These are phyloP conservation scores for Lizonia empirigonia DNA, from an alignment of 2,329 filamentous ascomycete genomes.

Conservation along the genomic window DNA sequence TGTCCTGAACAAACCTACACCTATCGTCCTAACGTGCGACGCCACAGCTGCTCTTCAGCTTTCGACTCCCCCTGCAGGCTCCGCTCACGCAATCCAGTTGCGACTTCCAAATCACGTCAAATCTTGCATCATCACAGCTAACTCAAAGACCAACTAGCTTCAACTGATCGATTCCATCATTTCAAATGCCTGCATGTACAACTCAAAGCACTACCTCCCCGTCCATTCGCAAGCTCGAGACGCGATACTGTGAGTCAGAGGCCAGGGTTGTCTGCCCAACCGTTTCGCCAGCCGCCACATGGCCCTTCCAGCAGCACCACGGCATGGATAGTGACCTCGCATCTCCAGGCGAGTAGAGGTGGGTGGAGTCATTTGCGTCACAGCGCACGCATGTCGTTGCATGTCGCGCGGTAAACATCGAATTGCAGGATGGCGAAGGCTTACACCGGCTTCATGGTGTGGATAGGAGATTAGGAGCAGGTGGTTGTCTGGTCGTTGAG, in stretches of 20 bases:
- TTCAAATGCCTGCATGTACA: background rate
- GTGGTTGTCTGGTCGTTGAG: background rate
- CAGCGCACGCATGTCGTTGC: slow-evolving; percentile 22
- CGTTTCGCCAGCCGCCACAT: slow-evolving; percentile 19
- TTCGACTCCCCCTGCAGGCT: background rate
- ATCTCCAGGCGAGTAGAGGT: slow-evolving; percentile 4
- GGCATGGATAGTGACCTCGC: slow-evolving; percentile 30
- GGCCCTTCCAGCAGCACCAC: slow-evolving; percentile 20
- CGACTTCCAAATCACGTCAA: background rate
- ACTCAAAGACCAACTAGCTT: background rate
- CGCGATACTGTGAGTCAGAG: slow-evolving; percentile 27
- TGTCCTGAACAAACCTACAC: background rate
- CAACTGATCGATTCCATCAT: background rate
- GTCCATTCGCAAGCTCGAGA: background rate
- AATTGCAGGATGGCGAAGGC: slow-evolving; percentile 18
- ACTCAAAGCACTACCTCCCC: background rate
- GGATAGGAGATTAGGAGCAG: background rate
- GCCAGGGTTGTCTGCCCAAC: slow-evolving; percentile 26
- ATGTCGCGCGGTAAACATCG: slow-evolving; percentile 18
- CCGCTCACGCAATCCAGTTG: background rate
- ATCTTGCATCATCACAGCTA: background rate
- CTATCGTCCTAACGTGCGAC: background rate
- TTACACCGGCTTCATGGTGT: background rate
- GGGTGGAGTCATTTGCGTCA: slow-evolving; percentile 29
- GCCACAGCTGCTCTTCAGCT: background rate